A percentile compares a stretch with the other conserved stretches of the same genome.
phyloP scores from a whole-genome alignment of 768 basidiomycete genomes.

The Serendipita indica region DNA sequence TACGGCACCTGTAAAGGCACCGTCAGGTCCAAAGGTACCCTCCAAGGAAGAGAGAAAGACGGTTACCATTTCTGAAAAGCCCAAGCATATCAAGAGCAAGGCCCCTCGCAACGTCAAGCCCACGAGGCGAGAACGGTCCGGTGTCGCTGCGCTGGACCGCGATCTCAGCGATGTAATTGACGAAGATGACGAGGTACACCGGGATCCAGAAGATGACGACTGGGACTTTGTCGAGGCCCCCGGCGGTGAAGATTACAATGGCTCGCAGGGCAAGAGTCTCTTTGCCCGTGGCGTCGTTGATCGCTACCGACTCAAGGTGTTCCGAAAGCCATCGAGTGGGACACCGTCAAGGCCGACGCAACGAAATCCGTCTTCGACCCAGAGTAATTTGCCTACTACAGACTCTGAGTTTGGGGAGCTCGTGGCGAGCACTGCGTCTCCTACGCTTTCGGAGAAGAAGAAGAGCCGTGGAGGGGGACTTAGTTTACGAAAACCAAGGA shows the following conservation, averaged over 20 bases:
- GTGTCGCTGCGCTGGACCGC: conserved; percentile 64
- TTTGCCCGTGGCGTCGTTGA: conserved; percentile 89
- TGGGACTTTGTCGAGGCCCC: conserved; percentile 83
- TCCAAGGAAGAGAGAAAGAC: conserved; percentile 24
- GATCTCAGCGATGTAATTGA: conserved; percentile 43
- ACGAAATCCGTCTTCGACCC: conserved; percentile 28
- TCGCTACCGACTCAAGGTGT: conserved; percentile 69
- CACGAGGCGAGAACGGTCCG: conserved; percentile 63
- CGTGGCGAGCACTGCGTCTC: conserved; percentile 24
- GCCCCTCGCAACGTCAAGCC: conserved; percentile 11
- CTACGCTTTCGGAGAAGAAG: conserved; percentile 34
- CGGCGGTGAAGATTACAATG: conserved; percentile 63
- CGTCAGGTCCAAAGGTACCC: conserved; percentile 18
- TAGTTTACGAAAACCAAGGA: conserved; percentile 56
- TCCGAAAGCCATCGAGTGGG: conserved; percentile 67
- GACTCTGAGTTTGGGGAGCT: conserved; percentile 30
- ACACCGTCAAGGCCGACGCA: conserved; percentile 31
- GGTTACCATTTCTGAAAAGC: conserved; percentile 11
- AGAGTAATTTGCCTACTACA: conserved; percentile 32
- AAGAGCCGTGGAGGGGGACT: conserved; percentile 56
- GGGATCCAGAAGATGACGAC: conserved; percentile 55
- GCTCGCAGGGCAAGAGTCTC: conserved; percentile 60
- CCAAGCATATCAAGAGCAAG: neutral
- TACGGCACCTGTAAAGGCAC: neutral
- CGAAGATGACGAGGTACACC: conserved; percentile 27